Evolutionary conservation across 257 asterid species (phyloP), one percentile per base, ranked within the genome.

Genomic region (Nicotiana benthamiana): DNA sequence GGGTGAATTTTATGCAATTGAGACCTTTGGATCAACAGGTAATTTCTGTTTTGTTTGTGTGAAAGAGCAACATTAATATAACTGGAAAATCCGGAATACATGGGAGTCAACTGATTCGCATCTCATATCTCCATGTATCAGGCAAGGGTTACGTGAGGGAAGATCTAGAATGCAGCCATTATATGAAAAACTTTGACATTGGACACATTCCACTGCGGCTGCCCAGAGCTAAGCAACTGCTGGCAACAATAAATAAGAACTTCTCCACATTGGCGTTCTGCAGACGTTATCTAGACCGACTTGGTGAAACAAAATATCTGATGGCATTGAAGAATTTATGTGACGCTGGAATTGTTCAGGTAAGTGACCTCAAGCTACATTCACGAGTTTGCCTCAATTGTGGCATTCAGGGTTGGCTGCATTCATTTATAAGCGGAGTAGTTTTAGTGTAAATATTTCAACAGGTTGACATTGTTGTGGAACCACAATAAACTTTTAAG

Each of bases 11-110:
- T 96, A 92, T 88, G 99, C 99, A 27, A 96, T 96, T 20, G 98
- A 96, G 87, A 96, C 99, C 72, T 96, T 96, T 59, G 99, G 96
- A 87, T 96, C 99, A 65, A 96, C 99, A 82, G 99, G 99, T 93
- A 81, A 68, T 68, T 75, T 75, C 7, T 12, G 32, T 24, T 60
- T 51, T 32, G 26, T 40, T 30, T 7, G 43, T 0, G 0, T 1
- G 43, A 72, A 24, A 72, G 60, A 46, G 61, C 7, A 7, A 54
- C 10, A 54, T 18, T 52, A 43, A 20, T 22, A 20, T 70, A 43
- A 11, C 57, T 48, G 1, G 40, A 24, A 3, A 40, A 70, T 22
- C 2, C 22, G 0, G 59, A 53, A 70, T 13, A 13, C 36, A 43
- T 22, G 13, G 30, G 59, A 43, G 36, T 22, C 59, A 72, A 72